Conservation (phyloP, 768 basidiomycete species). For the Boletus huronensis region DNA sequence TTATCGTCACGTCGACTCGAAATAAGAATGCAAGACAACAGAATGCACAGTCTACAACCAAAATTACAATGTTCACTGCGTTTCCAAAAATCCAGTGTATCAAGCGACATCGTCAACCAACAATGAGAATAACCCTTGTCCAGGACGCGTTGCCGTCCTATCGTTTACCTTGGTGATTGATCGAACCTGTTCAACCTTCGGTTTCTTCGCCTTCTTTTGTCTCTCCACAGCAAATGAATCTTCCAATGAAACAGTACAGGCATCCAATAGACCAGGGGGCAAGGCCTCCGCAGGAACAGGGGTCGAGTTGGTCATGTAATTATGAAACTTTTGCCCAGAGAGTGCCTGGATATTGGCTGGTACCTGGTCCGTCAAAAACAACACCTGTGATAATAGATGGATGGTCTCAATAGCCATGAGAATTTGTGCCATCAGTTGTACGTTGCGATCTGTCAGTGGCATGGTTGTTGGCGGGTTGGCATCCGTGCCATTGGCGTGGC, state of each 20-base stretch:
- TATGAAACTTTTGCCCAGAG: constrained; percentile 62
- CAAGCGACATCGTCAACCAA: constrained; percentile 39
- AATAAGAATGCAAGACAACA: not conserved
- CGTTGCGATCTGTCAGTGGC: constrained; percentile 51
- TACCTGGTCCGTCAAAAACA: constrained; percentile 51
- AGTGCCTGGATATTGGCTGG: constrained; percentile 47
- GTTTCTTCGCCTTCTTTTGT: constrained; percentile 43
- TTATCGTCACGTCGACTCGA: too few species aligned
- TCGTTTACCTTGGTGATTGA: constrained; percentile 22
- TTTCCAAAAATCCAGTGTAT: constrained; percentile 2
- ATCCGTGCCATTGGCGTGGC: constrained; percentile 17
- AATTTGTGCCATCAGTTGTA: constrained; percentile 67
- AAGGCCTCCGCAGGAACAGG: constrained; percentile 22
- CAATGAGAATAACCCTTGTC: constrained; percentile 37
- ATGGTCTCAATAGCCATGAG: constrained; percentile 57
- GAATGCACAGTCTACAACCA: not conserved
- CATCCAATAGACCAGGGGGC: constrained; percentile 42
- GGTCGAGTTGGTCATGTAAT: constrained; percentile 38
- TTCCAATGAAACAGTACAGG: constrained; percentile 44
- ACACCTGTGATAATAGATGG: constrained; percentile 55
- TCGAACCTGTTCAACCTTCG: constrained; percentile 18
- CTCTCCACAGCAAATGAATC: constrained; percentile 48
- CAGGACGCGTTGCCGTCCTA: constrained; percentile 7
- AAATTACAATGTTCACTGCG: not conserved
- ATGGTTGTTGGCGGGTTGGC: constrained; percentile 3